These are phyloP conservation scores for Fusarium sp. DNA, from an alignment of 2,329 filamentous ascomycete species.

Conservation along the genomic window DNA sequence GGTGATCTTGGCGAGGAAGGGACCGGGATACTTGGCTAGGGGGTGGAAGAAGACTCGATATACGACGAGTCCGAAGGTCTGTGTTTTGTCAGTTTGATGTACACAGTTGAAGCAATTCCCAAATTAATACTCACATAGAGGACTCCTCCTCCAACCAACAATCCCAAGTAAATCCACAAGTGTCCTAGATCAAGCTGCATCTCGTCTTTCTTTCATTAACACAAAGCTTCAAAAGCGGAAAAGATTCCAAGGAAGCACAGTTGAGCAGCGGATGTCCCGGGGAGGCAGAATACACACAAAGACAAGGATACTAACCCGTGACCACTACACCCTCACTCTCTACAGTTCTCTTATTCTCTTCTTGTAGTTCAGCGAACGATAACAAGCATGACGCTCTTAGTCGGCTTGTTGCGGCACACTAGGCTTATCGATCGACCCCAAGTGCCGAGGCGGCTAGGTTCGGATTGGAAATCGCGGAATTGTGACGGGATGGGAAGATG, in stretches of 20 bases:
- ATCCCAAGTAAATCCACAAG: conserved; percentile 55
- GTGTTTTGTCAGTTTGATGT: conserved; percentile 3
- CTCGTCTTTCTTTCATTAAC: conserved; percentile 17
- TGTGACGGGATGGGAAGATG: conserved; percentile 25
- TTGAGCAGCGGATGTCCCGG: conserved; percentile 16
- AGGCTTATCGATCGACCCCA: conserved; percentile 35
- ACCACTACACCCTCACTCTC: conserved; percentile 22
- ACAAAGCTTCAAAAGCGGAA: neutral
- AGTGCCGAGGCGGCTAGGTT: conserved; percentile 44
- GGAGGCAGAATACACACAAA: neutral
- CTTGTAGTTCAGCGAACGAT: conserved; percentile 25
- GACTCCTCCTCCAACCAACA: conserved; percentile 50
- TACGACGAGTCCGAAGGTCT: conserved; percentile 58
- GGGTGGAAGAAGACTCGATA: conserved; percentile 75
- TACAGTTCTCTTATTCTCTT: conserved; percentile 21
- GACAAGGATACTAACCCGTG: conserved; percentile 25
- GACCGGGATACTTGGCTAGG: conserved; percentile 73
- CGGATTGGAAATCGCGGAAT: conserved; percentile 48
- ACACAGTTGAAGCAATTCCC: neutral
- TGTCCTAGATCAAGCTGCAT: conserved; percentile 51
- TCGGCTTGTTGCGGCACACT: conserved; percentile 47
- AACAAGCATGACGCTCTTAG: conserved; percentile 29
- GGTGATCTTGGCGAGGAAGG: conserved; percentile 72
- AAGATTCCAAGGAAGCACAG: neutral
- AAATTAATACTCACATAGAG: conserved; percentile 56